A percentile compares a stretch with the other conserved stretches of the same genome.
Conservation (phyloP, 2,329 filamentous ascomycete genomes). For the Colletotrichum sp. region DNA sequence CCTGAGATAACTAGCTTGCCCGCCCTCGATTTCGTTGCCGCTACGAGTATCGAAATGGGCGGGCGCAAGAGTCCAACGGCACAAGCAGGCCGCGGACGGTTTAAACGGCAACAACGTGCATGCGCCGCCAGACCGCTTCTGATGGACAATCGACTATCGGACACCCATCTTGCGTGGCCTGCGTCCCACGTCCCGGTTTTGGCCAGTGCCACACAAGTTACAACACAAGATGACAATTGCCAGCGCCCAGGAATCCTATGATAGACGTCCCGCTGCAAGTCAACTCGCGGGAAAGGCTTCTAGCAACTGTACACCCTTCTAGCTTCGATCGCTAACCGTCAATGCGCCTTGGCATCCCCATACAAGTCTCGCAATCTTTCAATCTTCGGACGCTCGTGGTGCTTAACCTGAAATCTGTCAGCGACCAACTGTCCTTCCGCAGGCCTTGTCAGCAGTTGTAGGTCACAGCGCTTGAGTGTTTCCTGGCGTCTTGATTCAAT, state of each 20-base stretch:
- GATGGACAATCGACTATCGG: background rate
- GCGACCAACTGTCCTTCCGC: background rate
- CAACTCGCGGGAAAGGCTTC: constrained; percentile 1
- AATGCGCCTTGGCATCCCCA: background rate
- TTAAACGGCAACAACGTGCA: background rate
- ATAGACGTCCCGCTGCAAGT: background rate
- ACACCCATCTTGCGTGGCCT: constrained; percentile 3
- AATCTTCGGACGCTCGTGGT: background rate
- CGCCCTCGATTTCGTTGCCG: background rate
- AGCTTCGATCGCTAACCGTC: background rate
- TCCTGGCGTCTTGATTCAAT: background rate
- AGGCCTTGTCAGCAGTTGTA: background rate
- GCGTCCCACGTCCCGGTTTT: background rate
- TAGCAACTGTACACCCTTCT: constrained; percentile 6
- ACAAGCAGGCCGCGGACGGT: background rate
- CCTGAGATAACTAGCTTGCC: background rate
- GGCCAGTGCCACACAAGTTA: background rate
- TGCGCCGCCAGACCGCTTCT: background rate
- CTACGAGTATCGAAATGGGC: background rate
- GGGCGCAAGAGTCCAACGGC: background rate
- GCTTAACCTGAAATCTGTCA: background rate
- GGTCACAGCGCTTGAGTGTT: background rate
- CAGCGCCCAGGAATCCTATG: background rate
- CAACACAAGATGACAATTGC: background rate
- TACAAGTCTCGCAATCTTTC: background rate